phyloP scores from a whole-genome alignment of 2,329 filamentous ascomycete genomes.

The Cercospora sp. region DNA sequence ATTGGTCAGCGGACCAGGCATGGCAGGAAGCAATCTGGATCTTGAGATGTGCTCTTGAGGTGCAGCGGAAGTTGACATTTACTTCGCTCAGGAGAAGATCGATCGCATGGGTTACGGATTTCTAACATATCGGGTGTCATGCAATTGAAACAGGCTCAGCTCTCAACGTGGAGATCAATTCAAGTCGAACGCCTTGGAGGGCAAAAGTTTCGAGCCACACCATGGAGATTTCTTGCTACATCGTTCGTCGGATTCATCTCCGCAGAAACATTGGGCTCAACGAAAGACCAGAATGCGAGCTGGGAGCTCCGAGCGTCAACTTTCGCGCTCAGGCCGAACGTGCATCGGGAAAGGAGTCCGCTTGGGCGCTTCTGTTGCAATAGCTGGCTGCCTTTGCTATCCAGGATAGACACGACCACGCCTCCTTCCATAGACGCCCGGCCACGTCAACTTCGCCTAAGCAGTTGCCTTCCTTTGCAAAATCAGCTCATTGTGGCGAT shows the following conservation, averaged over 20 bases:
- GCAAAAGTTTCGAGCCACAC: neutral
- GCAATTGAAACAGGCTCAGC: neutral
- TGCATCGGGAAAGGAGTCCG: neutral
- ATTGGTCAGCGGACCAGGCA: neutral
- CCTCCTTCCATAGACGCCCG: neutral
- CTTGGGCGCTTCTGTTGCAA: neutral
- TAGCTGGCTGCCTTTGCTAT: neutral
- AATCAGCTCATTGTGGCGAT: neutral
- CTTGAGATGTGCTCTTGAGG: neutral
- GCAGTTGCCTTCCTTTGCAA: neutral
- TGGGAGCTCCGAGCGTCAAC: neutral
- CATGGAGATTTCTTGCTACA: neutral
- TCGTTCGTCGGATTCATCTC: neutral
- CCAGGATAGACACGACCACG: neutral
- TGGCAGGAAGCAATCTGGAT: neutral
- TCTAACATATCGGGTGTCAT: neutral
- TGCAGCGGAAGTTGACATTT: neutral
- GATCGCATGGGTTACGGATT: neutral
- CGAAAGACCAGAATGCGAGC: neutral
- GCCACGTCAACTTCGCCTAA: neutral
- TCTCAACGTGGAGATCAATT: too few relatives aligned
- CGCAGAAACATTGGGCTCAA: neutral
- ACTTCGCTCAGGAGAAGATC: neutral
- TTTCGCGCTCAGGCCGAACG: neutral
- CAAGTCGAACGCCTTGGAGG: too few relatives aligned